A percentile compares a stretch with the other conserved stretches of the same genome.
These are phyloP conservation scores for Fusarium papillatum DNA, from an alignment of 2,329 filamentous ascomycete genomes.

Conservation along the genomic window DNA sequence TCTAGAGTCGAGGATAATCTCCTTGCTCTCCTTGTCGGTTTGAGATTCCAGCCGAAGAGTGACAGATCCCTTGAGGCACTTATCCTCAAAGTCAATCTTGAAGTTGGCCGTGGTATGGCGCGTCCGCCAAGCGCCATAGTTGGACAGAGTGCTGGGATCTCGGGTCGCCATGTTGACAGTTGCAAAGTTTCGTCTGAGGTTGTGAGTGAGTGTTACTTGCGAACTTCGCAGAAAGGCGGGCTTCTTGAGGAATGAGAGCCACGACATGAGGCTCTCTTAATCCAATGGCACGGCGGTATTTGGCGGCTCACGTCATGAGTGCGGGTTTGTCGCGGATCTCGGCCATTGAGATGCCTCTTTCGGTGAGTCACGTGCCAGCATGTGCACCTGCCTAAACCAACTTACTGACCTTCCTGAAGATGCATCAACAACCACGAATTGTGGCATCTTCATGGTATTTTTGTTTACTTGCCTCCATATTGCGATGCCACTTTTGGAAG, in stretches of 20 bases:
- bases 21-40: slow-evolving; percentile 78
- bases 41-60: slow-evolving; percentile 82
- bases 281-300: slow-evolving; percentile 27
- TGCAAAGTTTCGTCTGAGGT: slow-evolving; percentile 46
- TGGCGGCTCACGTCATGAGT: slow-evolving; percentile 27
- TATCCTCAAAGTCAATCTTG: slow-evolving; percentile 85
- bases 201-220: slow-evolving; percentile 40
- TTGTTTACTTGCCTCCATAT: neutral
- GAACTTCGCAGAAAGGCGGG: slow-evolving; percentile 39
- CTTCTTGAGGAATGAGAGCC: slow-evolving; percentile 45
- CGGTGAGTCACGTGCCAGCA: slow-evolving; percentile 32
- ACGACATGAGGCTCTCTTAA: slow-evolving; percentile 42
- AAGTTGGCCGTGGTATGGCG: slow-evolving; percentile 87
- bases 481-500: neutral
- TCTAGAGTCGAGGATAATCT: slow-evolving; percentile 92
- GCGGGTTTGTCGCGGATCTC: slow-evolving; percentile 14
- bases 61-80: slow-evolving; percentile 83
- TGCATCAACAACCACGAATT: slow-evolving; percentile 7
- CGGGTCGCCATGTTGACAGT: slow-evolving; percentile 57
- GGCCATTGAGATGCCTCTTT: slow-evolving; percentile 21
- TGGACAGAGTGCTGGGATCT: slow-evolving; percentile 92
- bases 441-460: neutral
- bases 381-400: slow-evolving; percentile 5
- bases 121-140: slow-evolving; percentile 91
- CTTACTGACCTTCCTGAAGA: slow-evolving; percentile 24